phyloP scores from a whole-genome alignment of 2,329 filamentous ascomycete species.

The Fusarium odoratissimum region DNA sequence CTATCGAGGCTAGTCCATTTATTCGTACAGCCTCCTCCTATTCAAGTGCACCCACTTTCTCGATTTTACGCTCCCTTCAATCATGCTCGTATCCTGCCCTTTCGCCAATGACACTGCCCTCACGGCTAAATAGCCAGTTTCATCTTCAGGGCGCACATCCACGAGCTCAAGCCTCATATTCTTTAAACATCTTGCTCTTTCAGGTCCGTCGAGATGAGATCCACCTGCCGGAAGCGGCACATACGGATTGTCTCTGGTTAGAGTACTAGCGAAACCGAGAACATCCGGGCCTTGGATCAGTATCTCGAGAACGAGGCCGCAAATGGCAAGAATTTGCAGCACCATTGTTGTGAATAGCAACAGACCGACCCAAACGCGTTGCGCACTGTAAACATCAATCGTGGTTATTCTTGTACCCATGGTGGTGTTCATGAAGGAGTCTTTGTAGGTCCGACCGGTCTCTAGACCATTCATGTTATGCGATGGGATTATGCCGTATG shows the following conservation, averaged over 20 bases:
- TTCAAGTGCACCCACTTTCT: background rate
- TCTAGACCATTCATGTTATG: background rate
- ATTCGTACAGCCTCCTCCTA: background rate
- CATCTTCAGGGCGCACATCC: background rate
- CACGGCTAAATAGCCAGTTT: background rate
- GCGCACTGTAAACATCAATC: background rate
- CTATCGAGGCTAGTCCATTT: background rate
- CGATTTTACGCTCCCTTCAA: background rate
- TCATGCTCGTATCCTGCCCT: background rate
- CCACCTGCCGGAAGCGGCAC: background rate
- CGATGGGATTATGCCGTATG: fast-evolving
- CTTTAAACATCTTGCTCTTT: background rate
- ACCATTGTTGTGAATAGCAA: background rate
- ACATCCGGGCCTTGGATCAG: background rate
- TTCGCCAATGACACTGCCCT: background rate
- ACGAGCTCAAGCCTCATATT: background rate
- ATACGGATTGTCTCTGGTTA: background rate
- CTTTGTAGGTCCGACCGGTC: background rate
- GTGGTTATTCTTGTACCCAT: background rate
- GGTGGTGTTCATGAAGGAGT: background rate
- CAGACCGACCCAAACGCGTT: background rate
- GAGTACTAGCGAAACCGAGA: background rate
- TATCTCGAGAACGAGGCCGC: background rate
- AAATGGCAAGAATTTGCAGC: background rate
- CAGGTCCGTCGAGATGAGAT: background rate